Evolutionary conservation across 1,139 yeast genomes (phyloP), one percentile per base, ranked within the genome.

Genomic region (Magnusiomyces sp.): DNA sequence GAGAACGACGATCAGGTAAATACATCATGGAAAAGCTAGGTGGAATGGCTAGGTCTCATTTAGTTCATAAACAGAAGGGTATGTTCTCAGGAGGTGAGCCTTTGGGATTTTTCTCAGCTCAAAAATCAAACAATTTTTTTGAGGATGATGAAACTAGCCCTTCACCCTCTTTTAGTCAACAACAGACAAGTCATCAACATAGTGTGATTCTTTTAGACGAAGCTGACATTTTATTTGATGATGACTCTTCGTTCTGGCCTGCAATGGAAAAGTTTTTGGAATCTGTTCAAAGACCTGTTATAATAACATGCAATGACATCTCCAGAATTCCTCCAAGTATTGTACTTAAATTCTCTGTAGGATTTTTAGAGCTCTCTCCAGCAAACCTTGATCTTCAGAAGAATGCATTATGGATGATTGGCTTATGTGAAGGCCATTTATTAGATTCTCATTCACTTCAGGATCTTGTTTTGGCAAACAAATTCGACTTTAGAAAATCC

Each of bases 121-220:
- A 5, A 7, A 23, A 23, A 23, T 23, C 29, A 23, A 23, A 23
- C 29, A 23, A 7, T 23, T 23, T 23, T 23, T 23, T 23, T 23
- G 29, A 23, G 7, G 29, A 23, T 23, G 29, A 23, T 23, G 29
- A 23, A 23, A 23, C 7, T 5, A 23, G 29, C 7, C 29, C 4
- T 5, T 23, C 29, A 23, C 29, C 29, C 7, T 23, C 29, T 23
- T 23, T 23, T 23, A 23, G 7, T 17, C 16, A 38, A 5, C 11
- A 38, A 31, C 16, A 19, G 32, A 9, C 46, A 13, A 19, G 16
- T 14, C 38, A 49, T 47, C 81, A 79, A 53, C 75, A 79, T 50
- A 89, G 92, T 5, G 69, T 89, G 7, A 81, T 92, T 2, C 66
- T 92, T 37, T 72, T 92, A 49, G 97, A 90, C 59, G 97, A 92